phyloP scores from a whole-genome alignment of 306 rosid genomes.

The Sicyos edulis region DNA sequence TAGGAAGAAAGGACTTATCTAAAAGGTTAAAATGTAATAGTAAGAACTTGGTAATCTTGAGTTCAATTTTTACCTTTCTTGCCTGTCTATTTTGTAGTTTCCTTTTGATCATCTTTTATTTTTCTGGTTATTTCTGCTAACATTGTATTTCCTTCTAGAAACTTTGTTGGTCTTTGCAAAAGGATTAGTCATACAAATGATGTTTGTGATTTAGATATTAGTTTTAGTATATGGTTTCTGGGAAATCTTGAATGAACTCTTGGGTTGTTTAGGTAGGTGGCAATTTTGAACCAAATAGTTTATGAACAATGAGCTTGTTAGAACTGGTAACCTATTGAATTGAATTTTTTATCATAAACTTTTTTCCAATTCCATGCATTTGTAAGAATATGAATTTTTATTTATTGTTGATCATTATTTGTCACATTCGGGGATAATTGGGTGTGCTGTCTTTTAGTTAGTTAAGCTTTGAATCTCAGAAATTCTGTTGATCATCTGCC shows the following conservation, averaged over 20 bases:
- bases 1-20: background rate
- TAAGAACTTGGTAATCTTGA: background rate
- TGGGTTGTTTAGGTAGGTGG: background rate
- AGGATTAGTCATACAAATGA: background rate
- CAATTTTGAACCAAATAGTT: background rate
- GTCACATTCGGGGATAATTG: background rate
- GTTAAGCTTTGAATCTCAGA: background rate
- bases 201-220: constrained; percentile 7
- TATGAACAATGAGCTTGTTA: background rate
- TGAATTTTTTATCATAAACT: background rate
- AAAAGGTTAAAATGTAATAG: background rate
- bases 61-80: background rate
- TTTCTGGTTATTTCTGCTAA: background rate
- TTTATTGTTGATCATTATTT: background rate
- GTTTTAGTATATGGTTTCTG: background rate
- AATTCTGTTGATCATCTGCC: constrained; percentile 4
- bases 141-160: background rate
- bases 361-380: background rate
- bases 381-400: background rate
- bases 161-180: background rate
- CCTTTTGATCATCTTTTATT: background rate
- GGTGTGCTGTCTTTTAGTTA: background rate
- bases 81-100: background rate
- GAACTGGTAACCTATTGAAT: background rate
- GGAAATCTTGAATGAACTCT: background rate